A percentile compares a stretch with the other conserved stretches of the same genome.
These are phyloP conservation scores for Stipa capillata DNA, from an alignment of 176 grass and related monocot genomes.

Conservation along the genomic window DNA sequence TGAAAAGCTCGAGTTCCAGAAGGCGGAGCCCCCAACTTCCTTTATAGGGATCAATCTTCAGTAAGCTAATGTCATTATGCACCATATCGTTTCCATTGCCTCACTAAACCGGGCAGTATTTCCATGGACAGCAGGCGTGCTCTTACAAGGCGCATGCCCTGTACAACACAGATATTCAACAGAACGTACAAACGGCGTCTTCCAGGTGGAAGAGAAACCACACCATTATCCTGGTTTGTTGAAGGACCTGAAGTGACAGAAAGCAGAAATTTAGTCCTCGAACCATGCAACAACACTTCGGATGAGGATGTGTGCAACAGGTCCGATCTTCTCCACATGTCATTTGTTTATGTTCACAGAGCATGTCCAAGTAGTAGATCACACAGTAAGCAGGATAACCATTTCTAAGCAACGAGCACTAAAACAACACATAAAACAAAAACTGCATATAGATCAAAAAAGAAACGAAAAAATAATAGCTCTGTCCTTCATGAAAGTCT, in stretches of 20 bases:
- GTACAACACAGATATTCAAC: slow-evolving; percentile 84
- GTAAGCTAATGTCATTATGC: slow-evolving; percentile 32
- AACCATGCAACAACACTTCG: background rate
- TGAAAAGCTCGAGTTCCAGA: slow-evolving; percentile 93
- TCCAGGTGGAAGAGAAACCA: slow-evolving; percentile 68
- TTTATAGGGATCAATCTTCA: slow-evolving; percentile 89
- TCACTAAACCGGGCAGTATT: slow-evolving; percentile 67
- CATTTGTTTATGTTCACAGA: background rate
- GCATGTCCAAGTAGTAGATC: background rate
- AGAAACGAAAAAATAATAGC: background rate
- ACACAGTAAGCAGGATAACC: background rate
- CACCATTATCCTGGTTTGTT: slow-evolving; percentile 16
- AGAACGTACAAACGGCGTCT: slow-evolving; percentile 76
- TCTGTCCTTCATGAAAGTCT: background rate
- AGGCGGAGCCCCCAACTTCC: slow-evolving; percentile 85
- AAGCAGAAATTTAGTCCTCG: slow-evolving; percentile 15
- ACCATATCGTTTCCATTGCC: slow-evolving; percentile 8
- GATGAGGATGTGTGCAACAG: background rate
- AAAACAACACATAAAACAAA: slow-evolving; percentile 1
- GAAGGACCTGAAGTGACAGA: slow-evolving; percentile 46
- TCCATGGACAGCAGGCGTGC: slow-evolving; percentile 94
- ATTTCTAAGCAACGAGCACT: slow-evolving; percentile 13
- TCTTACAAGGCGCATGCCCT: slow-evolving; percentile 81
- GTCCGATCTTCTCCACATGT: background rate
- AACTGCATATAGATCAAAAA: background rate